Conservation (phyloP, 768 basidiomycete genomes). For the Amanita molliuscula region DNA sequence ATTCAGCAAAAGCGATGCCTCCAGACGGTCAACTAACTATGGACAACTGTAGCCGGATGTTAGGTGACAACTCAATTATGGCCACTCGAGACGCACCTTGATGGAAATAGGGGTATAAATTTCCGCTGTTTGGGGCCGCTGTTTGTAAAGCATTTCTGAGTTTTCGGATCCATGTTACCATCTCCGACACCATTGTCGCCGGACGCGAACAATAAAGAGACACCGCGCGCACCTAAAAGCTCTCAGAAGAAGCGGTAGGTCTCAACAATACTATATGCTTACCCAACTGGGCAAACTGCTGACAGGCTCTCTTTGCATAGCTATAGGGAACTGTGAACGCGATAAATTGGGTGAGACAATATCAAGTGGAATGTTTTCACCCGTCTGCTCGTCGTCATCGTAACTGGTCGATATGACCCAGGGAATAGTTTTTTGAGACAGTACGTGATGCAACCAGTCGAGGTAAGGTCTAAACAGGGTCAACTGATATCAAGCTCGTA, state of each 20-base stretch:
- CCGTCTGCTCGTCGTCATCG: conserved; percentile 59
- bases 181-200: conserved; percentile 67
- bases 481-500: conserved; percentile 3
- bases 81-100: conserved; percentile 25
- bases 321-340: conserved; percentile 35
- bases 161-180: conserved; percentile 36
- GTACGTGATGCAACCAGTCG: conserved; percentile 49
- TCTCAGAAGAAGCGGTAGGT: background rate
- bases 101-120: conserved; percentile 53
- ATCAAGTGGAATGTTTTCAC: conserved; percentile 17
- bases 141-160: conserved; percentile 46
- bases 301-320: conserved; percentile 45
- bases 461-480: conserved; percentile 17
- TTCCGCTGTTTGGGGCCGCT: conserved; percentile 37
- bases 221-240: conserved; percentile 44
- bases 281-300: conserved; percentile 53
- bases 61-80: conserved; percentile 17
- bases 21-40: conserved; percentile 25
- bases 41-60: conserved; percentile 25
- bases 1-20: background rate
- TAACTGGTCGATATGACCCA: conserved; percentile 61
- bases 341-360: background rate
- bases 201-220: conserved; percentile 52
- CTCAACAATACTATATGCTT: conserved; percentile 3
- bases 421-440: conserved; percentile 34